These are phyloP conservation scores for Fraxinus pennsylvanica DNA, from an alignment of 257 asterid genomes.

Conservation along the genomic window DNA sequence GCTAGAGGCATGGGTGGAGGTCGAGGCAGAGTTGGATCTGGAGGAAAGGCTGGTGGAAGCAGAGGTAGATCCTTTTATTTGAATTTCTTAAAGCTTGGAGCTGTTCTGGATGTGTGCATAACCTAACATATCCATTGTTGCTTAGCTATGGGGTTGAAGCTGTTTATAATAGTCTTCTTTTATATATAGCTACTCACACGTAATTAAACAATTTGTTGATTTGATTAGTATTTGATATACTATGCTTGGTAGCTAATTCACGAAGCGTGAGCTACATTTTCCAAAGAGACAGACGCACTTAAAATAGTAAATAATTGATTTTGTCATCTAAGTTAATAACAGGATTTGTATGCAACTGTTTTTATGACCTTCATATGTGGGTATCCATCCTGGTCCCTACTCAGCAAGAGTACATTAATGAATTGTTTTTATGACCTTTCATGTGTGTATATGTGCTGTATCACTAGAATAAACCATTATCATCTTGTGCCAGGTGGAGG, in stretches of 20 bases:
- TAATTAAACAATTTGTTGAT: too few relatives aligned
- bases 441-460: neutral
- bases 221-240: too few relatives aligned
- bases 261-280: too few relatives aligned
- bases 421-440: too few relatives aligned
- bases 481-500: constrained; percentile 39
- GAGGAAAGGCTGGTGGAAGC: constrained; percentile 29
- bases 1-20: constrained; percentile 45
- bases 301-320: too few relatives aligned
- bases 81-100: neutral
- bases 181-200: too few relatives aligned
- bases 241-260: too few relatives aligned
- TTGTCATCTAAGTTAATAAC: neutral
- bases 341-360: neutral
- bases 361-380: too few relatives aligned
- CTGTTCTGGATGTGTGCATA: neutral
- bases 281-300: too few relatives aligned
- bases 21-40: constrained; percentile 41
- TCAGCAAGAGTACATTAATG: too few relatives aligned
- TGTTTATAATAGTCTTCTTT: too few relatives aligned
- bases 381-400: too few relatives aligned
- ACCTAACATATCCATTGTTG: neutral
- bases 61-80: constrained; percentile 27
- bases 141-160: neutral
- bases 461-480: neutral